phyloP scores from a whole-genome alignment of 2,329 filamentous ascomycete genomes.

The Botryosphaeria dothidea region DNA sequence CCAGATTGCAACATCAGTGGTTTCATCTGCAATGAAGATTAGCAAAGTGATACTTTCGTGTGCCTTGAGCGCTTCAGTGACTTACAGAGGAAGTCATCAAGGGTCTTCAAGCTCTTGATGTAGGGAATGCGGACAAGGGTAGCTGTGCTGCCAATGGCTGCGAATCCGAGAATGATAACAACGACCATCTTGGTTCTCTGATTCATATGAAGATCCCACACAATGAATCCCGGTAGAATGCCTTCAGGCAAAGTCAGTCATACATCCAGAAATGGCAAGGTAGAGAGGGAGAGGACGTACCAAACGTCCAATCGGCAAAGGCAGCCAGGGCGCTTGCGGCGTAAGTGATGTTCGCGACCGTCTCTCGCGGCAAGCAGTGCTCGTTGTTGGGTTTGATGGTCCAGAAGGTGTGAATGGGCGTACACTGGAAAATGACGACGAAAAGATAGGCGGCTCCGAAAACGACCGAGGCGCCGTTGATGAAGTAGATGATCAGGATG shows the following conservation, averaged over 20 bases:
- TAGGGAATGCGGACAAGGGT: slow-evolving; percentile 50
- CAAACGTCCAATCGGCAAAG: slow-evolving; percentile 35
- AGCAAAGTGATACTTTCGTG: background rate
- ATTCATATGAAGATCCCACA: slow-evolving; percentile 59
- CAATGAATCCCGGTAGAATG: slow-evolving; percentile 48
- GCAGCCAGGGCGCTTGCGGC: slow-evolving; percentile 32
- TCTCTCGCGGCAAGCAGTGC: slow-evolving; percentile 44
- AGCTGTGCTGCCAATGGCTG: slow-evolving; percentile 52
- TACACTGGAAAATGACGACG: slow-evolving; percentile 55
- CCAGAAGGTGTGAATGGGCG: slow-evolving; percentile 56
- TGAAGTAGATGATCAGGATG: slow-evolving; percentile 46
- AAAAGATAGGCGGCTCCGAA: slow-evolving; percentile 53
- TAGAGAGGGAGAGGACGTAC: background rate
- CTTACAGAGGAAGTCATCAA: slow-evolving; percentile 45
- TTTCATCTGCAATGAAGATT: background rate
- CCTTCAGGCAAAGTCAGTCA: slow-evolving; percentile 20
- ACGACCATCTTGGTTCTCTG: slow-evolving; percentile 53
- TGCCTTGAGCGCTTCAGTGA: background rate
- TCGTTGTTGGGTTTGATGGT: slow-evolving; percentile 38
- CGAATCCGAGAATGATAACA: slow-evolving; percentile 55
- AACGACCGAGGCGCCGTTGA: slow-evolving; percentile 49
- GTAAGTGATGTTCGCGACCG: slow-evolving; percentile 56
- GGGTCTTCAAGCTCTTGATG: slow-evolving; percentile 38
- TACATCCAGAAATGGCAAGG: background rate
- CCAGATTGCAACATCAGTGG: slow-evolving; percentile 22